These are phyloP conservation scores for Epichloe gansuensis DNA, from an alignment of 2,329 filamentous ascomycete genomes.

Conservation along the genomic window DNA sequence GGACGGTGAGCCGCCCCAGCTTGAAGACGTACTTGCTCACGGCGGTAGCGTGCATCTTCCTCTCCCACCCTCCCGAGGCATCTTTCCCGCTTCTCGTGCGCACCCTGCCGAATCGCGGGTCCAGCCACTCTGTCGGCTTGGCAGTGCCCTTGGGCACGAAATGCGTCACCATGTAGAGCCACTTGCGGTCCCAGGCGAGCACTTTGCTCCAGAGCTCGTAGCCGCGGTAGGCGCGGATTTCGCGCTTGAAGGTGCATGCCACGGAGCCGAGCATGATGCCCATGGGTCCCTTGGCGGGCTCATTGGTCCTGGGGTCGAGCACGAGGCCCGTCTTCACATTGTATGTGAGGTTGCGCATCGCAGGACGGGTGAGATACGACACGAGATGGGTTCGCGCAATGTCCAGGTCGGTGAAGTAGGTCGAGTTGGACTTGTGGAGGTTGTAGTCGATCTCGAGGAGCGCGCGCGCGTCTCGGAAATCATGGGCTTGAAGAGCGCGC, in stretches of 20 bases:
- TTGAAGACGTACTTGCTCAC: constrained; percentile 77
- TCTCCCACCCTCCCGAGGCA: constrained; percentile 37
- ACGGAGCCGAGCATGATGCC: constrained; percentile 61
- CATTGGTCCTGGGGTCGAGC: constrained; percentile 32
- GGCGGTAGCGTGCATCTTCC: constrained; percentile 57
- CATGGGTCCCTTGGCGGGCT: constrained; percentile 40
- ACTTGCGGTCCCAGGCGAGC: constrained; percentile 68
- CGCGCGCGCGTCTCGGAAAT: constrained; percentile 53
- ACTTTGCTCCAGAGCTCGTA: constrained; percentile 67
- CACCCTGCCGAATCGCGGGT: constrained; percentile 30
- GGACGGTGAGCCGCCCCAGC: constrained; percentile 68
- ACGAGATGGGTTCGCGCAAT: constrained; percentile 72
- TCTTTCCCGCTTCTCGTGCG: constrained; percentile 27
- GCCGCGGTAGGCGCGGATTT: constrained; percentile 55
- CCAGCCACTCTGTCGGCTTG: constrained; percentile 41
- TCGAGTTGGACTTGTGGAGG: constrained; percentile 70
- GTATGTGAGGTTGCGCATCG: constrained; percentile 8
- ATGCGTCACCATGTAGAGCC: constrained; percentile 65
- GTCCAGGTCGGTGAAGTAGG: constrained; percentile 81
- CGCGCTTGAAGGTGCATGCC: constrained; percentile 59
- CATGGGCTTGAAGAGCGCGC: constrained; percentile 61
- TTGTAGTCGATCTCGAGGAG: constrained; percentile 79
- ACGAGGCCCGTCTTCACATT: constrained; percentile 27
- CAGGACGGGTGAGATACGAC: constrained; percentile 49
- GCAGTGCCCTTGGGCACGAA: constrained; percentile 54